phyloP scores from a whole-genome alignment of 805 yeast genomes.

The Wickerhamomyces queroliae region DNA sequence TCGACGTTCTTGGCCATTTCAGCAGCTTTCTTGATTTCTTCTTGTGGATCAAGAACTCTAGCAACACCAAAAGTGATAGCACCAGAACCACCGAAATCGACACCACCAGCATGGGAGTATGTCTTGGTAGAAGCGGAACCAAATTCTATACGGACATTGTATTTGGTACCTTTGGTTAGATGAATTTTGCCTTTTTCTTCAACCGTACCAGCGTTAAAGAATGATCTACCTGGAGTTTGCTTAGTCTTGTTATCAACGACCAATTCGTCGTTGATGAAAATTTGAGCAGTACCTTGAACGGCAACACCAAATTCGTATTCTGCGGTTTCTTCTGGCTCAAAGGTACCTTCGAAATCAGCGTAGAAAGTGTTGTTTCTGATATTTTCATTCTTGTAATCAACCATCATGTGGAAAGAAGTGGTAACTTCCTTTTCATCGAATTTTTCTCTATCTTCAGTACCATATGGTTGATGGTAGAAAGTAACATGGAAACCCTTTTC shows the following conservation, averaged over 20 bases:
- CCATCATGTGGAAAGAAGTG: conserved; percentile 18
- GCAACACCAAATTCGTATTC: conserved; percentile 47
- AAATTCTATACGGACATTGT: conserved; percentile 41
- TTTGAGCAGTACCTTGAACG: conserved; percentile 48
- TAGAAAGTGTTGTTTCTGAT: conserved; percentile 28
- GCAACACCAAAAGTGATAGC: conserved; percentile 28
- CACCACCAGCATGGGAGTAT: conserved; percentile 7
- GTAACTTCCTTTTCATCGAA: conserved; percentile 24
- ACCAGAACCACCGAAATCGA: conserved; percentile 29
- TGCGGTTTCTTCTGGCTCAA: conserved; percentile 41
- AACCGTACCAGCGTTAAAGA: conserved; percentile 49
- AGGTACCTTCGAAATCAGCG: conserved; percentile 40
- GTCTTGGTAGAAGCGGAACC: conserved; percentile 42
- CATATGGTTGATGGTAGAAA: conserved; percentile 21
- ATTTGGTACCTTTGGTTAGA: conserved; percentile 38
- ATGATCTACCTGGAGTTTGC: conserved; percentile 43
- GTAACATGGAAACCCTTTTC: conserved; percentile 20
- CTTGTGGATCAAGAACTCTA: conserved; percentile 23
- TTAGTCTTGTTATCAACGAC: conserved; percentile 51
- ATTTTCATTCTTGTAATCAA: conserved; percentile 25
- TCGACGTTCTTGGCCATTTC: conserved; percentile 44
- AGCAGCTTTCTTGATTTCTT: conserved; percentile 36
- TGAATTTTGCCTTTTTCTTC: conserved; percentile 37
- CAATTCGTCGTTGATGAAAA: conserved; percentile 46
- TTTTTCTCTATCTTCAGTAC: conserved; percentile 16